Base-by-base conservation (phyloP, 345 rosid species). In the Excoecaria agallocha region DNA sequence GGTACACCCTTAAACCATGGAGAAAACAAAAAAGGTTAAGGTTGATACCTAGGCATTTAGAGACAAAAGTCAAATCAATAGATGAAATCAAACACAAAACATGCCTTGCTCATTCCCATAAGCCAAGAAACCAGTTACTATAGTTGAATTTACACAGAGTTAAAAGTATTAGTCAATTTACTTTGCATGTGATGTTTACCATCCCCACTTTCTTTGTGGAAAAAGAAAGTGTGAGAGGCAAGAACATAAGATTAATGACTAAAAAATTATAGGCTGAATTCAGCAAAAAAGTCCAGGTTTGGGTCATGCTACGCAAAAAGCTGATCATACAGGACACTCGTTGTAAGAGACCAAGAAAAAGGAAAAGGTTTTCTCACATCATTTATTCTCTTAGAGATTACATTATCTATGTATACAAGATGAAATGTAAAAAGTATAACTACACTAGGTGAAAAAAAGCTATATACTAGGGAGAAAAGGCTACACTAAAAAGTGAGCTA, bases 1-100 rank as follows among this genome's bases (percentile, higher is more conserved):
- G 98, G 98, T 66, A 94, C 86, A 76, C 97, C 98, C 97, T 92
- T 57, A 9, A 52, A 73, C 66, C 76, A 69, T 45, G 20, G 39
- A 25, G 74, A 74, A 30, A 30, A 61, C 2, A 52, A 49, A 30
- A 7, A 30, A 30, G 2, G 30, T 30, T 30, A 30, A 30, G 30
- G 30, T 30, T 0, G 30, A 30, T 30, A 30, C 1, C 30, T 30
- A 30, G 30, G 30, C 30, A 30, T 30, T 30, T 2, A 30, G 30
- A 30, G 2, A 1, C 1, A 30, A 30, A 30, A 30, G 30, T 66
- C 51, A 78, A 50, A 50, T 51, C 58, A 19, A 25, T 54, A 78
- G 0, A 55, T n/a, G 51, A 5, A 4, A 39, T 8, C 9, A 39
- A 61, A 63, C 4, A 62, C 37, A 39, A 9, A 24, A 22, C 37